Base-by-base conservation (phyloP, 768 basidiomycete genomes). In the Grammothele lineata region DNA sequence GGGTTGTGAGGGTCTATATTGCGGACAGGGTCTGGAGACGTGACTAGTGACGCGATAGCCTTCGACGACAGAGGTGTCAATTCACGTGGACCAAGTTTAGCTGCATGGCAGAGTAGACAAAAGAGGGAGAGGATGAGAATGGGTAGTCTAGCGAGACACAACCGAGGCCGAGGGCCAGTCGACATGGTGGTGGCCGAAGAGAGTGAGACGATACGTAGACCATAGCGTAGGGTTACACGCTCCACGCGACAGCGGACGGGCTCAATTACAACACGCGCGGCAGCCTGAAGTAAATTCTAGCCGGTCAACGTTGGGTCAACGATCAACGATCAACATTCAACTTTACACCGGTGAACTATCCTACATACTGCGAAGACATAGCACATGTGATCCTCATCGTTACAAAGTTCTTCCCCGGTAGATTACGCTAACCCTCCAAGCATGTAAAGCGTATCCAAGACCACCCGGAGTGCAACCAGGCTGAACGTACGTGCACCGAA, bases 1-100 rank as follows among this genome's bases (percentile, higher is more conserved):
- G 85, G 78, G 56, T 85, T 74, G 22, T 65, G 62, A 8, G 78
- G 77, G 64, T 93, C 83, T 46, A 94, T 58, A 56, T 80, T 84
- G 61, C 74, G 78, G 26, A 78, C 62, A 27, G 85, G 83, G 64
- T 92, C 85, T 7, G 72, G 73, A n/a, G 71, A 65, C 15, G 72
- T 67, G 19, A 78, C 68, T 32, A 89, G 69, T 23, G 70, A 60
- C 19, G 66, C 56, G 36, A 88, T 71, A 48, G 81, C 71, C 25
- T 71, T 69, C 3, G 71, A 43, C 35, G 84, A 74, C 19, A 90
- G 69, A 37, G 67, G 47, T 6, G 43, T 47, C 43, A 77, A 60
- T 14, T 67, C 65, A 43, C 76, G 67, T 43, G 61, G 58, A 25
- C 62, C 69, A 21, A 66, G 67, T 39, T 48, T 67, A 41, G 57